phyloP scores from a whole-genome alignment of 805 yeast species.

The Ogataea salicorniae region DNA sequence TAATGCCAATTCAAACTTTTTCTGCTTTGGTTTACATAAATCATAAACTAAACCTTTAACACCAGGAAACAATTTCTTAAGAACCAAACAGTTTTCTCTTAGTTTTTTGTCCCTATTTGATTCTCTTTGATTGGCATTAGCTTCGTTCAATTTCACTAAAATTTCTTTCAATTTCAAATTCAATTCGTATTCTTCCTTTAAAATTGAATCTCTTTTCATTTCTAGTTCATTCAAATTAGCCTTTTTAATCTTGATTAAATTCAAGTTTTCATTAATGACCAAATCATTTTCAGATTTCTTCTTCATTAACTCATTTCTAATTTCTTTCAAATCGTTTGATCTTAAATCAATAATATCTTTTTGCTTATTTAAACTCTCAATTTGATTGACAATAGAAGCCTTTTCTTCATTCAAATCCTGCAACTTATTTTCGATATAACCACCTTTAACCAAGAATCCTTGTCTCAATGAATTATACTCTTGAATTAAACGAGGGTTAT shows the following conservation, averaged over 20 bases:
- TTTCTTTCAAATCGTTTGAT: slow-evolving; percentile 30
- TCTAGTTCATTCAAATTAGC: slow-evolving; percentile 25
- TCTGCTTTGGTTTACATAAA: slow-evolving; percentile 69
- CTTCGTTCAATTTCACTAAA: slow-evolving; percentile 58
- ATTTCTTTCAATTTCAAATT: slow-evolving; percentile 59
- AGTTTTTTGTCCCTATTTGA: slow-evolving; percentile 61
- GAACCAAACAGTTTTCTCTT: slow-evolving; percentile 64
- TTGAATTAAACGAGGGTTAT: slow-evolving; percentile 46
- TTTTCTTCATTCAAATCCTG: slow-evolving; percentile 41
- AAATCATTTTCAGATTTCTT: slow-evolving; percentile 24
- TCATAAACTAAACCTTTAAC: slow-evolving; percentile 80
- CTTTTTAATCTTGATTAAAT: slow-evolving; percentile 27
- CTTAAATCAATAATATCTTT: slow-evolving; percentile 32
- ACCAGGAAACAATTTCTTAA: slow-evolving; percentile 76
- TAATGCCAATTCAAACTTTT: slow-evolving; percentile 67
- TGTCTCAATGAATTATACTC: slow-evolving; percentile 59
- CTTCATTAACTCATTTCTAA: slow-evolving; percentile 26
- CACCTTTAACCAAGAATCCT: slow-evolving; percentile 48
- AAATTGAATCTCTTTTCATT: slow-evolving; percentile 32
- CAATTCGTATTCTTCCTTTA: slow-evolving; percentile 51
- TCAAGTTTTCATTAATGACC: slow-evolving; percentile 24
- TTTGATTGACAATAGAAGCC: slow-evolving; percentile 24
- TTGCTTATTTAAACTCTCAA: slow-evolving; percentile 34
- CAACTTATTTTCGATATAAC: slow-evolving; percentile 51
- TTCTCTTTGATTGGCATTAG: slow-evolving; percentile 73